phyloP scores from a whole-genome alignment of 2,329 filamentous ascomycete genomes.

The Nemania bipapillata region DNA sequence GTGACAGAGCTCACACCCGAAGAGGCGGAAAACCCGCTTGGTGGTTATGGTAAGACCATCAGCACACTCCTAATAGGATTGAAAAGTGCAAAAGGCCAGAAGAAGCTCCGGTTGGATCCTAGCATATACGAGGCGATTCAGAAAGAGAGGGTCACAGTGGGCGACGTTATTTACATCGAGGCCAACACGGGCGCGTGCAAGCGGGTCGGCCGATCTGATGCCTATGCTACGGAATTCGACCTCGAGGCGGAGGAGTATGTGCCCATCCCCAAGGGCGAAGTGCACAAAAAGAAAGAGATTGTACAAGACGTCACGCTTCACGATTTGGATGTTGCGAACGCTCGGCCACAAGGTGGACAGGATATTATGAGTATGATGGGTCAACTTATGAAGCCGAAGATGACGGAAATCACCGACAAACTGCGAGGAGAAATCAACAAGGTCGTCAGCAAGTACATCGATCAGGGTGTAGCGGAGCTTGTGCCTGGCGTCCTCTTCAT shows the following conservation, averaged over 20 bases:
- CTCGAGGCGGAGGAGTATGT: constrained; percentile 99
- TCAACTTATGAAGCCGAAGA: constrained; percentile 98
- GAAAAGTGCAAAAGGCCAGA: constrained; percentile 95
- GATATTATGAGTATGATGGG: constrained; percentile 99
- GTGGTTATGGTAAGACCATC: constrained; percentile 97
- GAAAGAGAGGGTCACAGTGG: constrained; percentile 94
- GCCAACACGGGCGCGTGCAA: constrained; percentile 99
- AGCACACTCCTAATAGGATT: constrained; percentile 93
- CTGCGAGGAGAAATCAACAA: constrained; percentile 97
- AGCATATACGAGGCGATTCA: constrained; percentile 99
- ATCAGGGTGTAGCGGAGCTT: constrained; percentile 95
- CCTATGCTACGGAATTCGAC: constrained; percentile 98
- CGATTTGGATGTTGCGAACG: constrained; percentile 95
- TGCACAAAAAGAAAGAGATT: constrained; percentile 99
- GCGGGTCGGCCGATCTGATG: constrained; percentile 92
- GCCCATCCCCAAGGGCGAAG: constrained; percentile 96
- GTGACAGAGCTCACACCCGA: constrained; percentile 97
- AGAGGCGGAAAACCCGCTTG: constrained; percentile 96
- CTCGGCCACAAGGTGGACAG: constrained; percentile 93
- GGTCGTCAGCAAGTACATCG: constrained; percentile 98
- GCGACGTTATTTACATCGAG: constrained; percentile 99
- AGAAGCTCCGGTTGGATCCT: constrained; percentile 95
- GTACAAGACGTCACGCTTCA: constrained; percentile 98
- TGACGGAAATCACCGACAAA: constrained; percentile 99
- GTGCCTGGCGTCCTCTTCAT: constrained; percentile 99